Evolutionary conservation across 768 basidiomycete genomes (phyloP).

Genomic region (Boletellus ananiceps): DNA sequence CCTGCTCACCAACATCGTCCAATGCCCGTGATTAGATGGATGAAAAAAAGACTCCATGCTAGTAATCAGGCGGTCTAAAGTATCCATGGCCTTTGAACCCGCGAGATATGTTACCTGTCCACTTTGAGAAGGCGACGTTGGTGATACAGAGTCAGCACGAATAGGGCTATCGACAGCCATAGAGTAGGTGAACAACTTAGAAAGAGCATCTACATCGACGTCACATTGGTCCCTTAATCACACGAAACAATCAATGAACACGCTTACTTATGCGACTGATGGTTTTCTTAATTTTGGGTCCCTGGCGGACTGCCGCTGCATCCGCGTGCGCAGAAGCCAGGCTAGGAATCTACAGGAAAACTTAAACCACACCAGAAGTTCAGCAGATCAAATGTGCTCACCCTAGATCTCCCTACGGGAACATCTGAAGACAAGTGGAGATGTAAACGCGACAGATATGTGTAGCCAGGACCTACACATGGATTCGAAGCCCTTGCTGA

Average conservation of each 20-base stretch:
- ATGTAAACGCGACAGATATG: conserved; percentile 29
- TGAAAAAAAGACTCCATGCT: conserved; percentile 95
- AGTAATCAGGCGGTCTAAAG: conserved; percentile 81
- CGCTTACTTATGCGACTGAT: conserved; percentile 56
- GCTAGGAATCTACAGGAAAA: conserved; percentile 47
- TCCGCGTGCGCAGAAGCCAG: conserved; percentile 72
- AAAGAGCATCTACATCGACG: conserved; percentile 57
- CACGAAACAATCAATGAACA: background rate
- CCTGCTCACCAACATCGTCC: conserved; percentile 46
- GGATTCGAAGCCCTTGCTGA: conserved; percentile 76
- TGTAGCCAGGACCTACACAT: conserved; percentile 50
- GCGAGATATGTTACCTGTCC: conserved; percentile 57
- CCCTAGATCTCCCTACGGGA: conserved; percentile 63
- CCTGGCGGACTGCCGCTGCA: conserved; percentile 48
- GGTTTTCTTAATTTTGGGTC: conserved; percentile 63
- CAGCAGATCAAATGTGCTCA: conserved; percentile 27
- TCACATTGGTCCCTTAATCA: background rate
- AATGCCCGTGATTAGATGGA: conserved; percentile 85
- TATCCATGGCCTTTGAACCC: conserved; percentile 85
- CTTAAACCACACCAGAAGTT: background rate
- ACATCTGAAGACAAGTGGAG: conserved; percentile 26
- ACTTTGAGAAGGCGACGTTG: conserved; percentile 65
- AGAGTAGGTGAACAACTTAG: conserved; percentile 84
- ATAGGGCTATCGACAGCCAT: conserved; percentile 76
- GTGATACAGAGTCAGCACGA: conserved; percentile 41